These are phyloP conservation scores for Cutaneotrichosporon cutaneum DNA, from an alignment of 1,284 basidiomycete genomes.

Conservation along the genomic window DNA sequence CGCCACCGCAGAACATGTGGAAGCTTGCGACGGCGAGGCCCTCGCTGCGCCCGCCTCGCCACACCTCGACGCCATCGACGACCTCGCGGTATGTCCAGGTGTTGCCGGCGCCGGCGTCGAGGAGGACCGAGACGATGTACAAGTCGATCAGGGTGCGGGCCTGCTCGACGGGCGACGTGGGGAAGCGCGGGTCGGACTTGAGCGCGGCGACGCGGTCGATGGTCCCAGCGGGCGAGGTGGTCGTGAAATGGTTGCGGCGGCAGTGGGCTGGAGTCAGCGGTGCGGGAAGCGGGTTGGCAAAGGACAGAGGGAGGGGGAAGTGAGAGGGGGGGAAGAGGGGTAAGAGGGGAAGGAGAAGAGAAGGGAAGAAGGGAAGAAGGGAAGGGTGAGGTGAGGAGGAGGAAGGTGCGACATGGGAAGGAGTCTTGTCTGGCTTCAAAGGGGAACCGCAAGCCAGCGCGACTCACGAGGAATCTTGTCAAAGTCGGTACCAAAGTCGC, in stretches of 20 bases:
- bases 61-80: conserved; percentile 24
- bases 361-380: not conserved
- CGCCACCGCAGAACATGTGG: conserved; percentile 80
- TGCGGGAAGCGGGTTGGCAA: not conserved
- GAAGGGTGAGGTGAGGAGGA: too few species aligned
- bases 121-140: conserved; percentile 86
- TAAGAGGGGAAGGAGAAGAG: not conserved
- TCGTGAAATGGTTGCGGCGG: conserved; percentile 77
- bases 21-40: conserved; percentile 89
- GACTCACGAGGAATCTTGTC: conserved; percentile 51
- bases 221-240: conserved; percentile 56
- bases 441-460: not conserved
- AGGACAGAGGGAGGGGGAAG: not conserved
- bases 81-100: conserved; percentile 74
- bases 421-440: too few species aligned
- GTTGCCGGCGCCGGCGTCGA: conserved; percentile 90
- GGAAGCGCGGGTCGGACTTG: conserved; percentile 46
- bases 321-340: not conserved
- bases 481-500: conserved; percentile 76
- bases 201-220: conserved; percentile 60
- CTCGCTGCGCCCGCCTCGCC: conserved; percentile 73
- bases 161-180: conserved; percentile 58
- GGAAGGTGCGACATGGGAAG: too few species aligned
- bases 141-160: conserved; percentile 78
- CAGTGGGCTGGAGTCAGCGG: conserved; percentile 63